A percentile compares a stretch with the other conserved stretches of the same genome.
Conservation (phyloP, 31 red algal genomes). For the Odonthalia washingtoniensis region DNA sequence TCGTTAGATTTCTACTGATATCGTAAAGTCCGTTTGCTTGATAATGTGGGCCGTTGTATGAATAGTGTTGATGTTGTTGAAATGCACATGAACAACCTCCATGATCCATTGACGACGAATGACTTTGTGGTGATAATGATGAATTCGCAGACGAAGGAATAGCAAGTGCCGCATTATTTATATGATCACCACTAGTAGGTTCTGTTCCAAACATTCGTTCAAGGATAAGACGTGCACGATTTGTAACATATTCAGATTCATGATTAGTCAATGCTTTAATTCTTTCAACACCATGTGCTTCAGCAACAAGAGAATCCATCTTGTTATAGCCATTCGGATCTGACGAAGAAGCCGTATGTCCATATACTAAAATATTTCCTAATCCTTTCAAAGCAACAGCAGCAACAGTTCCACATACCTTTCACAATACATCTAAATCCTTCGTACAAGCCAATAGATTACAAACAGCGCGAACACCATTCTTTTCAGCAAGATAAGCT, state of each 20-base stretch:
- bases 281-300: slow-evolving; percentile 93
- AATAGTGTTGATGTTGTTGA: slow-evolving; percentile 37
- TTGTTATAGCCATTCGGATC: slow-evolving; percentile 70
- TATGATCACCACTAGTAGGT: slow-evolving; percentile 50
- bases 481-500: no score
- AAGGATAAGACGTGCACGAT: slow-evolving; percentile 76
- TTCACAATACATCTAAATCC: slow-evolving; percentile 97
- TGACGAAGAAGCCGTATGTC: slow-evolving; percentile 61
- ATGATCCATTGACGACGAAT: slow-evolving; percentile 35
- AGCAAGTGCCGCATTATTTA: slow-evolving; percentile 29
- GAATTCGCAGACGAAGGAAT: slow-evolving; percentile 6
- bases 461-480: slow-evolving; percentile 85
- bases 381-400: slow-evolving; percentile 91
- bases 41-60: no score
- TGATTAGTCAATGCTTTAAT: slow-evolving; percentile 86
- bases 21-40: slow-evolving; percentile 53
- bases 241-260: slow-evolving; percentile 72
- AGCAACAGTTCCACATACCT: slow-evolving; percentile 94
- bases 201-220: slow-evolving; percentile 92
- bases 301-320: slow-evolving; percentile 85
- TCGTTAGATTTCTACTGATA: slow-evolving; percentile 35
- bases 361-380: slow-evolving; percentile 90
- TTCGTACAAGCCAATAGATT: slow-evolving; percentile 89
- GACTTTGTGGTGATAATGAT: slow-evolving; percentile 33
- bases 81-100: slow-evolving; percentile 52